A percentile compares a stretch with the other conserved stretches of the same genome.
Conservation (phyloP, 2,329 filamentous ascomycete species). For the Phoma sp. region DNA sequence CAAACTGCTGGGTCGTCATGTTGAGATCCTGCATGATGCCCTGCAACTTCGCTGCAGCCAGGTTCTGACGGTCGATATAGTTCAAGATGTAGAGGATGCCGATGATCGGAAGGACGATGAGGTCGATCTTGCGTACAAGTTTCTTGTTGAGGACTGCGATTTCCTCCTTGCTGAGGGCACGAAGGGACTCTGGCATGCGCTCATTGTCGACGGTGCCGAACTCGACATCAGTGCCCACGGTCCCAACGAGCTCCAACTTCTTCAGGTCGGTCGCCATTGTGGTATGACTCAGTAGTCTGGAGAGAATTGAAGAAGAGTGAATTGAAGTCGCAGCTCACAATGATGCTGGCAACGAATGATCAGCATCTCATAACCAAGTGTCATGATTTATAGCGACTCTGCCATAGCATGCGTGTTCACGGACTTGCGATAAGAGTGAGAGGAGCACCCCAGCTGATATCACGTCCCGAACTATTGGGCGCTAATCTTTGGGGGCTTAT, state of each 20-base stretch:
- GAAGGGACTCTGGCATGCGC: conserved; percentile 25
- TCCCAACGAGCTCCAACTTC: conserved; percentile 12
- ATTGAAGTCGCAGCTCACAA: not conserved
- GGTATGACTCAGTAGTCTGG: conserved; percentile 2
- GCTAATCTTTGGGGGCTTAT: conserved; percentile 13
- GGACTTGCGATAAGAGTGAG: conserved; percentile 12
- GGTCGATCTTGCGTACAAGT: conserved; percentile 26
- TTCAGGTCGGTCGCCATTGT: conserved; percentile 14
- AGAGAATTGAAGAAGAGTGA: not conserved
- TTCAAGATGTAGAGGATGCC: conserved; percentile 31
- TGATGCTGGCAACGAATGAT: conserved; percentile 12
- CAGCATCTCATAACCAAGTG: conserved; percentile 1
- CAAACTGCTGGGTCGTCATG: conserved; percentile 29
- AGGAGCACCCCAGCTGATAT: conserved; percentile 19
- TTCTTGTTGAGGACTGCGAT: conserved; percentile 24
- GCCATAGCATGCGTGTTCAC: not conserved
- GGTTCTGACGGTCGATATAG: conserved; percentile 31
- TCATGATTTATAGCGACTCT: conserved; percentile 12
- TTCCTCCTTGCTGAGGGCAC: conserved; percentile 25
- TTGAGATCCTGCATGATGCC: conserved; percentile 32
- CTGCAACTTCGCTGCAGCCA: conserved; percentile 28
- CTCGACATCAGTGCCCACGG: conserved; percentile 11
- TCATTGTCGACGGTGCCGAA: conserved; percentile 7
- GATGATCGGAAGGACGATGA: conserved; percentile 27
- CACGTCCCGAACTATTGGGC: conserved; percentile 7